Evolutionary conservation across 768 basidiomycete species (phyloP), one percentile per base, ranked within the genome.

Genomic region (Leccinum longicurvipes): DNA sequence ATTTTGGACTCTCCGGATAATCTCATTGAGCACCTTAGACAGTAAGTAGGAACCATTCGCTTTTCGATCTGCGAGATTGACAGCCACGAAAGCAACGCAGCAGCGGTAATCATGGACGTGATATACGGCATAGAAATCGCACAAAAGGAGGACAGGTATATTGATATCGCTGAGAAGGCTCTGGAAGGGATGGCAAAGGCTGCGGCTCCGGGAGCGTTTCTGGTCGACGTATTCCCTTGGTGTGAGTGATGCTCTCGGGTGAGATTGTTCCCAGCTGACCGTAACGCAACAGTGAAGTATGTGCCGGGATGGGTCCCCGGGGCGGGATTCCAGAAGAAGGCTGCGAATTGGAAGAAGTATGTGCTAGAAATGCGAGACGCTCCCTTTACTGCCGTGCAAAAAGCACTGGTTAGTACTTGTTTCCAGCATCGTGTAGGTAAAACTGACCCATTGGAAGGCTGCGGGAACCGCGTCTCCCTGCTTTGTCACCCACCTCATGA

Each of bases 271-370:
- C 11, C 24, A n/a, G 15, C 11, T 64, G 25, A 70, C 17, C 14
- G 10, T 45, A 5, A 45, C 24, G 9, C 28, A 44, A 62, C 54
- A 79, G 81, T 83, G 51, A 82, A 80, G 67, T 67, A 82, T 53
- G 64, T 83, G 15, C 82, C 81, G 61, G 72, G 64, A 50, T 83
- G 82, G 80, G 50, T 80, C 3, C 81, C 81, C 31, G 78, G 80
- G 0, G 78, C 80, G 3, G 73, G 76, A 8, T 82, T 82, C 62
- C 73, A 81, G 55, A 72, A 72, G 21, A 78, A 79, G 61, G 81
- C 80, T 12, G 71, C 71, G n/a, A 67, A 75, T 51, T 82, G 82
- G 80, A 77, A 76, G 45, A 67, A 65, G 29, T 76, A 76, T 31
- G 76, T 79, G 11, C 66, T 74, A 41, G 76, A 77, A 53, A 82